Base-by-base conservation (phyloP, 176 grass and related monocot species). In the Phoenix dactylifera region DNA sequence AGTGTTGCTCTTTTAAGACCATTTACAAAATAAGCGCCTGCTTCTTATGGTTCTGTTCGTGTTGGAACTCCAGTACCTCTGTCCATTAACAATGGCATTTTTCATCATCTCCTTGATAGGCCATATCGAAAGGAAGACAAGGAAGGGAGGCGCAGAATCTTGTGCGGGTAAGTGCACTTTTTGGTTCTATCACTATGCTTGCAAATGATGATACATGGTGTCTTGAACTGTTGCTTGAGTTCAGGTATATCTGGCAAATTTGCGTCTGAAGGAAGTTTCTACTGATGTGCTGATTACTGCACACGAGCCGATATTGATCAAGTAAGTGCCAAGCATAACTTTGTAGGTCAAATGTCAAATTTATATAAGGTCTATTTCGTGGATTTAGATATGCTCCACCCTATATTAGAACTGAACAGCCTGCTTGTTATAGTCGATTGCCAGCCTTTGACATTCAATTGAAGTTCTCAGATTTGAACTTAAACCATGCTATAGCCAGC, bases 231-330 rank as follows among this genome's bases (percentile, higher is more conserved):
- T 55, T 54, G 15, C 18, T 29, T 73, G 62, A 14, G 56, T 58
- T 58, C 75, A 96, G 92, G 62, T 85, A 23, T 90, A 96, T 77
- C 32, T 96, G 63, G 86, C 92, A 69, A 87, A 90, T 83, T 89
- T 96, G 63, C 86, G 83, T 35, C 77, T 96, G 57, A 90, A 85
- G 75, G 73, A 80, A 74, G 83, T 83, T 72, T 69, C 60, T 32
- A 88, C 86, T 22, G 92, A 96, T 69, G 75, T 96, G 62, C 65
- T 96, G 77, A 82, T 96, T 22, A 79, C 75, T 2, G 82, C 75
- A 56, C 82, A 90, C 26, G 87, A 90, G 24, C 82, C 87, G 0
- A 49, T 85, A 15, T 22, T 90, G 69, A 90, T 90, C 82, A 90
- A 90, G 82, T 90, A 85, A 82, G 72, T 32, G 16, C 1, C 26